Base-by-base conservation (phyloP, 2,329 filamentous ascomycete genomes). In the Alternaria rosae region DNA sequence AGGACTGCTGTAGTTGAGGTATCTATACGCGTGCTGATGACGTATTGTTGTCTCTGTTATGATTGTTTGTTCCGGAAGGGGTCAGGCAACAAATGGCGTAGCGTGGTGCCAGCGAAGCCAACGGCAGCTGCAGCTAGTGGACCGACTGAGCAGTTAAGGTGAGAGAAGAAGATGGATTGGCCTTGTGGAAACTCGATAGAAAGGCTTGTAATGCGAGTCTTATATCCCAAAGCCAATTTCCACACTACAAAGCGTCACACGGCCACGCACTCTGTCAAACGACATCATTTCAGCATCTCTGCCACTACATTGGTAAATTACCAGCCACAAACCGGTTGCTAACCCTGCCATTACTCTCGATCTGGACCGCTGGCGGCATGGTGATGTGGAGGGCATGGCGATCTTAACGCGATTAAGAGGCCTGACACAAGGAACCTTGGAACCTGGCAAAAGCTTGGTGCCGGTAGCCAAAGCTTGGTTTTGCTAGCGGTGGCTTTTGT, bases 281-380 rank as follows among this genome's bases (percentile, higher is more conserved):
- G 50, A 71, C 61, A 67, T 68, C 67, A 68, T 68, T 47, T 55
- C 68, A 60, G 45, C 59, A 38, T 55, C 64, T 52, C 66, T 48
- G 21, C 65, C 59, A 66, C 64, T 53, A 42, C 48, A 41, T 56
- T 51, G 56, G 55, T 64, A 56, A 61, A 30, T 30, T 20, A 21
- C 25, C 55, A 69, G 74, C 72, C 72, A 73, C 73, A 76, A 76
- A 73, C 74, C 69, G 60, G 74, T 59, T 69, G 26, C 57, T 32
- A 73, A 63, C 71, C 72, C 57, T 68, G 67, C 57, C 38, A n/a
- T 55, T 7, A 23, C 15, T 23, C 32, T 32, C 30, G 44, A 50
- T 57, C 38, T 23, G 41, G 52, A 42, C 32, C 8, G 20, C 21
- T 23, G 43, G 57, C 54, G 53, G 48, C 21, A 54, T 42, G 20